Percentiles rank a stretch among this genome's conserved stretches.
These are phyloP conservation scores for Hypoxylon fuscum DNA, from an alignment of 495 filamentous ascomycete species.

Conservation along the genomic window DNA sequence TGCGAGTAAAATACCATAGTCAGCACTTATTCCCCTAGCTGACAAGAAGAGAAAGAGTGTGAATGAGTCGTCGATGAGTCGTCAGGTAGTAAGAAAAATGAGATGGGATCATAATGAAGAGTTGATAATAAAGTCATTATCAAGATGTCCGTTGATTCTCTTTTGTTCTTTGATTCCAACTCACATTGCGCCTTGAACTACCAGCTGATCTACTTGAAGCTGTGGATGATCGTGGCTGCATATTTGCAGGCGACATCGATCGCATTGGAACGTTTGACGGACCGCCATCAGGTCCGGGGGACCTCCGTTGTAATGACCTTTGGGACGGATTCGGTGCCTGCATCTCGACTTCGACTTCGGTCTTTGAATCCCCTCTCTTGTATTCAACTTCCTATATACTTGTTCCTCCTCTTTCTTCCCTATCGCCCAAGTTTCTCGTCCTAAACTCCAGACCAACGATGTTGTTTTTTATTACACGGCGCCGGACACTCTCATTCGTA, in stretches of 20 bases:
- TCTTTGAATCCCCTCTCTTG: constrained; percentile 19
- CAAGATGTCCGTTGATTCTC: too few relatives aligned
- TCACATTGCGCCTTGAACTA: constrained; percentile 61
- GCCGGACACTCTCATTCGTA: constrained; percentile 20
- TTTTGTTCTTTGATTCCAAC: constrained; percentile 33
- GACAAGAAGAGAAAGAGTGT: constrained; percentile 3
- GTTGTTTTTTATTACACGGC: constrained; percentile 8
- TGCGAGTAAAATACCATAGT: constrained; percentile 27
- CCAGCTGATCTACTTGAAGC: constrained; percentile 50
- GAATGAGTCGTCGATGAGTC: neutral
- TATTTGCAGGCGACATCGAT: constrained; percentile 77
- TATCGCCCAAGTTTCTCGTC: constrained; percentile 8
- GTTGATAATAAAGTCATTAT: too few relatives aligned
- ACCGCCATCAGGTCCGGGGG: constrained; percentile 58
- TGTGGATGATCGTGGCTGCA: constrained; percentile 59
- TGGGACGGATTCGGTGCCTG: constrained; percentile 51
- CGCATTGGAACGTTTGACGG: constrained; percentile 68
- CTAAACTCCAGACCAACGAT: constrained; percentile 10
- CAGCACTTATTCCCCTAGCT: constrained; percentile 17
- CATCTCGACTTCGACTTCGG: constrained; percentile 40
- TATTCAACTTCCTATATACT: constrained; percentile 18
- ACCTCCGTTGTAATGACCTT: constrained; percentile 58
- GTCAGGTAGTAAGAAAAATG: too few relatives aligned
- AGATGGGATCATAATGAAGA: too few relatives aligned
- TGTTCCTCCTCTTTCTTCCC: constrained; percentile 26